A percentile compares a stretch with the other conserved stretches of the same genome.
These are phyloP conservation scores for Atractiella rhizophila DNA, from an alignment of 768 basidiomycete species.

Conservation along the genomic window DNA sequence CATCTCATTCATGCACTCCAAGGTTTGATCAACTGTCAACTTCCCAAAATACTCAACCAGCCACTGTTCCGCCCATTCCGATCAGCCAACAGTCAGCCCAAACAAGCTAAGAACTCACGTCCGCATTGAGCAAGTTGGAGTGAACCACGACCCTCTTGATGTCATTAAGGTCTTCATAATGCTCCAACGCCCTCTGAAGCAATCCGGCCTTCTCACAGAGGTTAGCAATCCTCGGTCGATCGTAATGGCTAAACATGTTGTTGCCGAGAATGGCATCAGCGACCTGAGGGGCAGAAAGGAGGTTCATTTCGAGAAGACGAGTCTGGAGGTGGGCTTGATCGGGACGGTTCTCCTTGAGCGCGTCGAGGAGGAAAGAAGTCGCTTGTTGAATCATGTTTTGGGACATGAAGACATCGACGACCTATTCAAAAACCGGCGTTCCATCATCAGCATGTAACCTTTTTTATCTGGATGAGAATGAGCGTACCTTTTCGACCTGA, in stretches of 20 bases:
- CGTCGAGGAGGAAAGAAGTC: conserved; percentile 88
- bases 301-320: conserved; percentile 88
- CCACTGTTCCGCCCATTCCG: conserved; percentile 34
- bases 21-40: conserved; percentile 87
- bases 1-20: conserved; percentile 93
- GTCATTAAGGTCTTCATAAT: conserved; percentile 92
- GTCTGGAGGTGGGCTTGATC: conserved; percentile 93
- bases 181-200: conserved; percentile 80
- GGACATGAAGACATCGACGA: conserved; percentile 97
- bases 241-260: conserved; percentile 94
- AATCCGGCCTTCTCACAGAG: conserved; percentile 95
- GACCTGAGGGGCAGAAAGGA: conserved; percentile 89
- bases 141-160: conserved; percentile 97
- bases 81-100: not conserved
- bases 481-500: conserved; percentile 60
- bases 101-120: conserved; percentile 29
- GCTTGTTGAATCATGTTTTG: conserved; percentile 99
- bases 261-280: conserved; percentile 97
- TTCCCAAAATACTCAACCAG: conserved; percentile 90
- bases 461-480: not conserved
- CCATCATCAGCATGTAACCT: not conserved
- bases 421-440: conserved; percentile 23
- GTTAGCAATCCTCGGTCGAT: conserved; percentile 86
- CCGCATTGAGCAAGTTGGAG: conserved; percentile 52
- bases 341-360: conserved; percentile 90